Conservation (phyloP, 75 land plant genomes). For the Isoetes taiwanensis region DNA sequence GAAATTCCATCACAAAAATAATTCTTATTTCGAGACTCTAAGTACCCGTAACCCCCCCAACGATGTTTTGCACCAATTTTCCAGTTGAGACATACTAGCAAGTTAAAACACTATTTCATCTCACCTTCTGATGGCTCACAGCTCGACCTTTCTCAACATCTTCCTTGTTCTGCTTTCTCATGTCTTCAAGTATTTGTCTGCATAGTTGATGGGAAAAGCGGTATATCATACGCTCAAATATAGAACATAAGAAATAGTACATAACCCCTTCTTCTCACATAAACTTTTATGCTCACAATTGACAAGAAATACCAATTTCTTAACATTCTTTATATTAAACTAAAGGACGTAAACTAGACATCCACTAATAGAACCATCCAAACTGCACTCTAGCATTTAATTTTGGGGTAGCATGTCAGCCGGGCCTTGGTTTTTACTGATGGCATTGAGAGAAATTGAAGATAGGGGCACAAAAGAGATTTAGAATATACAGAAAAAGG, state of each 20-base stretch:
- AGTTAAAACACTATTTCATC: neutral
- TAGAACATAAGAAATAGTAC: too few relatives aligned
- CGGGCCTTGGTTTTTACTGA: neutral
- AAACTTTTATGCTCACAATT: neutral
- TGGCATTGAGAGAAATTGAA: neutral
- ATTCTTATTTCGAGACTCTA: neutral
- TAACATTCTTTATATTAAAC: neutral
- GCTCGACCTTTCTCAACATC: slow-evolving; percentile 68
- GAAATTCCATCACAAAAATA: neutral
- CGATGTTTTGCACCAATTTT: neutral
- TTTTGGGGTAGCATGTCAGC: neutral
- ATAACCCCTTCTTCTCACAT: too few relatives aligned
- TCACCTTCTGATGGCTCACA: slow-evolving; percentile 74
- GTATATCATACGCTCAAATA: too few relatives aligned
- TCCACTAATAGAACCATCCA: neutral
- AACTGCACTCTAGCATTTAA: neutral
- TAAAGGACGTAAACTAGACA: neutral
- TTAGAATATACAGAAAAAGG: neutral
- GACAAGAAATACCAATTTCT: neutral
- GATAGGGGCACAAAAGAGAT: neutral
- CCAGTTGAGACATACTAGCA: neutral
- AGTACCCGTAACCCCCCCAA: neutral
- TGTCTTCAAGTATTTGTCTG: slow-evolving; percentile 42
- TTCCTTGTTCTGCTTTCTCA: slow-evolving; percentile 57
- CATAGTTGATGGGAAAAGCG: too few relatives aligned